A percentile compares a stretch with the other conserved stretches of the same genome.
phyloP scores from a whole-genome alignment of 441 rosid genomes.

The Pelargonium citronellum region DNA sequence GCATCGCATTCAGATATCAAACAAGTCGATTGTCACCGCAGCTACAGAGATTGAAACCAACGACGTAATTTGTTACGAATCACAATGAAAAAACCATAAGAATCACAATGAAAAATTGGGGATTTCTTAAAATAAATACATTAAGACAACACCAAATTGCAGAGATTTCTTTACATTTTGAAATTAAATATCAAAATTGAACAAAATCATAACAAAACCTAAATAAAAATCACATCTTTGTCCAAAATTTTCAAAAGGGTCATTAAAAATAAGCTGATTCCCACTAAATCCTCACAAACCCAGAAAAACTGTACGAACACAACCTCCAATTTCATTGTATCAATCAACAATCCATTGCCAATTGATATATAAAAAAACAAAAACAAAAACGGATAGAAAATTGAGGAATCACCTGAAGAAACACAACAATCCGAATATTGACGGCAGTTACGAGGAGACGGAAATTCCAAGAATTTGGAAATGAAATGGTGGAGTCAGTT shows the following conservation, averaged over 20 bases:
- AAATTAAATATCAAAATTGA: no score
- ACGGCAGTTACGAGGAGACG: background rate
- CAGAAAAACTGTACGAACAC: background rate
- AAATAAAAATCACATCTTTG: background rate
- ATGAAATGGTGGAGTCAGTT: background rate
- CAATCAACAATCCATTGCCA: background rate
- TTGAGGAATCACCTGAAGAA: background rate
- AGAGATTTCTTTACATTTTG: no score
- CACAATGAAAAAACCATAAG: no score
- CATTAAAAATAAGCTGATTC: no score
- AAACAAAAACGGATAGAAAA: background rate
- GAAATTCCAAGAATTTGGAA: background rate
- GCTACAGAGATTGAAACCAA: no score
- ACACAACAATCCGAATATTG: background rate
- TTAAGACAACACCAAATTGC: no score
- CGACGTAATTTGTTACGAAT: no score
- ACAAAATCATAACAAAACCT: background rate
- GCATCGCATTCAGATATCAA: no score
- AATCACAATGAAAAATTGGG: no score
- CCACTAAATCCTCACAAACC: background rate
- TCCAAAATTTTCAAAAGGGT: background rate
- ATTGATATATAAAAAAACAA: background rate
- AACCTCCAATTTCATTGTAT: background rate
- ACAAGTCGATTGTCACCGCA: no score
- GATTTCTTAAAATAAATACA: no score